A percentile compares a stretch with the other conserved stretches of the same genome.
Conservation (phyloP, 257 asterid species). For the Nicotiana noctiflora region DNA sequence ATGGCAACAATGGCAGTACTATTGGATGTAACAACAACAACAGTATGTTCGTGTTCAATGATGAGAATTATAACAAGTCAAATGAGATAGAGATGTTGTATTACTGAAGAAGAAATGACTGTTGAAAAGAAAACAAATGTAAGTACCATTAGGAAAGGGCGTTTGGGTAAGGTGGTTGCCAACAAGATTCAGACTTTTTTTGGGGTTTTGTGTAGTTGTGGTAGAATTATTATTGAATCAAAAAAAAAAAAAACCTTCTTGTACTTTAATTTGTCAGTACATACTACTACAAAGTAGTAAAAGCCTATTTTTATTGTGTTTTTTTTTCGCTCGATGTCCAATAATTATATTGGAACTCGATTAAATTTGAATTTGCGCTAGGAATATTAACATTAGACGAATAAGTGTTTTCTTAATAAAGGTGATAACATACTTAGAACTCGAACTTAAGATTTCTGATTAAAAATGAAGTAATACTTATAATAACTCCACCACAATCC, state of each 20-base stretch:
- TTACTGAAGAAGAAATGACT: constrained; percentile 26
- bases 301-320: too few relatives aligned
- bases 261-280: neutral
- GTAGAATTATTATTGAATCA: neutral
- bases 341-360: too few relatives aligned
- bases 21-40: neutral
- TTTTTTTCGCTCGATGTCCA: too few relatives aligned
- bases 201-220: neutral
- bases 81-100: constrained; percentile 33
- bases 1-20: constrained; percentile 5
- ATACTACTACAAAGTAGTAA: neutral
- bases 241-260: neutral
- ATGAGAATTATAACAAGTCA: constrained; percentile 39
- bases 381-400: too few relatives aligned
- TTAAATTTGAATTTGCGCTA: too few relatives aligned
- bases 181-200: neutral
- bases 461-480: too few relatives aligned
- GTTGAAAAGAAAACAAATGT: neutral
- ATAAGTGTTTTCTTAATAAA: too few relatives aligned
- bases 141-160: constrained; percentile 26
- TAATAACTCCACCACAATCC: too few relatives aligned
- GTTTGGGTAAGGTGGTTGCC: neutral
- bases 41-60: constrained; percentile 28
- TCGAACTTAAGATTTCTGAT: too few relatives aligned
- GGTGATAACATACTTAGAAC: too few relatives aligned